phyloP scores from a whole-genome alignment of 2,329 filamentous ascomycete genomes.

The Geosmithia putterillii region DNA sequence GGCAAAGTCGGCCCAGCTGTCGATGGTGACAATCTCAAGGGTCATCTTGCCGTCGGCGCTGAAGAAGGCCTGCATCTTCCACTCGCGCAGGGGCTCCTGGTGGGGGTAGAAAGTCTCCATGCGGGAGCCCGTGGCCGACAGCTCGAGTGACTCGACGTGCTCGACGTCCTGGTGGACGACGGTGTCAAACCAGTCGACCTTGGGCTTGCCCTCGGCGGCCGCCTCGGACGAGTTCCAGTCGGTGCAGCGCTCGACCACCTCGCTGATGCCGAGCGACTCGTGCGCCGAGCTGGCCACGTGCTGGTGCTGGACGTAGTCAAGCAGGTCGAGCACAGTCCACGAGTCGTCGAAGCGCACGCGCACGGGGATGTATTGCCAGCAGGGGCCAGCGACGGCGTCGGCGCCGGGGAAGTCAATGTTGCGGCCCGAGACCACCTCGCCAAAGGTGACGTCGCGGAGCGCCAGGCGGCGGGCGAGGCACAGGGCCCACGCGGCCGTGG shows the following conservation, averaged over 20 bases:
- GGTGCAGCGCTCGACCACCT: slow-evolving; percentile 36
- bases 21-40: slow-evolving; percentile 48
- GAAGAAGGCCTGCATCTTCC: slow-evolving; percentile 50
- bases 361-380: slow-evolving; percentile 55
- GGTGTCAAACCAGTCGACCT: slow-evolving; percentile 36
- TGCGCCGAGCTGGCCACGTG: slow-evolving; percentile 42
- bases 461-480: slow-evolving; percentile 42
- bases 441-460: slow-evolving; percentile 48
- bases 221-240: slow-evolving; percentile 34
- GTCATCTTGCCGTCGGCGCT: slow-evolving; percentile 32
- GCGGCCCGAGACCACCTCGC: slow-evolving; percentile 53
- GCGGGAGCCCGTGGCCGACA: slow-evolving; percentile 23
- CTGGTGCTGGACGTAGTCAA: slow-evolving; percentile 41
- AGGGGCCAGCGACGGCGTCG: slow-evolving; percentile 49
- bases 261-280: slow-evolving; percentile 39
- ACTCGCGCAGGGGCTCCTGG: slow-evolving; percentile 40
- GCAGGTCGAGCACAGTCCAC: slow-evolving; percentile 39
- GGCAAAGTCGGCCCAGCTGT: slow-evolving; percentile 41
- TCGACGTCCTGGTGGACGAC: slow-evolving; percentile 48
- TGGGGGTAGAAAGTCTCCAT: slow-evolving; percentile 50
- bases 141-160: slow-evolving; percentile 42
- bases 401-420: slow-evolving; percentile 43
- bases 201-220: slow-evolving; percentile 43
- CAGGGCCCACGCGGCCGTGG: slow-evolving; percentile 56
- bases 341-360: slow-evolving; percentile 39